These are phyloP conservation scores for Prunus fruticosa DNA, from an alignment of 306 rosid species.

Conservation along the genomic window DNA sequence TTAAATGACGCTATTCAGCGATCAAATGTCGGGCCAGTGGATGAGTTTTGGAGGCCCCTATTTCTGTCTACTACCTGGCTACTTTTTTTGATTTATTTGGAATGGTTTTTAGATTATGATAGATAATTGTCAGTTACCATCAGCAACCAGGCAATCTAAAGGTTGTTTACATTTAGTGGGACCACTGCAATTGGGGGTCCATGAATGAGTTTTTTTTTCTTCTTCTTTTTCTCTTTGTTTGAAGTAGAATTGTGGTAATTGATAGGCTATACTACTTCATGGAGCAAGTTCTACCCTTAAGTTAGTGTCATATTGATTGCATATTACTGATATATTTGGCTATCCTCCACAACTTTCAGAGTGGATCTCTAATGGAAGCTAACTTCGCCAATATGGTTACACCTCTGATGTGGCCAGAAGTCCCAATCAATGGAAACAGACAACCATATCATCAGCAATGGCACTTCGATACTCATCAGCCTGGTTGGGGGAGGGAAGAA, in stretches of 20 bases:
- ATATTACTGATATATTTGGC: constrained; percentile 11
- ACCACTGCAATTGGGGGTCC: constrained; percentile 15
- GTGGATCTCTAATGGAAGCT: constrained; percentile 53
- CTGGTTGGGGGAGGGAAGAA: constrained; percentile 72
- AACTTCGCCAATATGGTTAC: constrained; percentile 53
- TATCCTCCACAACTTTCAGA: constrained; percentile 41
- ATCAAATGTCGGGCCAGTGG: not conserved
- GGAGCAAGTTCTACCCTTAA: constrained; percentile 1
- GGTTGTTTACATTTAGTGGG: constrained; percentile 9
- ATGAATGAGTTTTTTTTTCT: not conserved
- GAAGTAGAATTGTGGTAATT: constrained; percentile 4
- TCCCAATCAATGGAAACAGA: constrained; percentile 53
- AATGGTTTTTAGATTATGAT: constrained; percentile 3
- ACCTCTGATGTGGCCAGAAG: constrained; percentile 66
- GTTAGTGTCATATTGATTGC: constrained; percentile 6
- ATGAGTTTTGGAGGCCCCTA: constrained; percentile 11
- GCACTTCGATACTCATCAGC: constrained; percentile 63
- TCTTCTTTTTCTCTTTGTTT: too few species aligned
- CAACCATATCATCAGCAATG: constrained; percentile 77
- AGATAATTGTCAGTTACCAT: constrained; percentile 7
- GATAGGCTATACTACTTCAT: constrained; percentile 5
- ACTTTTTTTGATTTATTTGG: not conserved
- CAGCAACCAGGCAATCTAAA: not conserved
- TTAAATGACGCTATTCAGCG: not conserved
- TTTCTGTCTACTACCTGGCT: constrained; percentile 2